A percentile compares a stretch with the other conserved stretches of the same genome.
Evolutionary conservation across 768 basidiomycete species (phyloP).

Genomic region (Kwoniella dendrophila): DNA sequence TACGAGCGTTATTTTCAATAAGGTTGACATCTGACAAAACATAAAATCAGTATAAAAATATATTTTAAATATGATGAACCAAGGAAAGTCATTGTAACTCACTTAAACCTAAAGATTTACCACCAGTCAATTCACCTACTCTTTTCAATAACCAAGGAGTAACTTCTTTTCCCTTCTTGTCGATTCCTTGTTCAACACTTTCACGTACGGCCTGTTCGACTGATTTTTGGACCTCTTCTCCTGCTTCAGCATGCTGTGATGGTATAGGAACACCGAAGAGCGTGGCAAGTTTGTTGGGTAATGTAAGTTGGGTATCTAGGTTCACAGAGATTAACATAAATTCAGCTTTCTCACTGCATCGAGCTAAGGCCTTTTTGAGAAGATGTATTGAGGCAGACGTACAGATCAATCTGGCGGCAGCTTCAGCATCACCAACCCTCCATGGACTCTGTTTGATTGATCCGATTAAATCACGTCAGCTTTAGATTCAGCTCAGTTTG

Average conservation of each 20-base stretch:
- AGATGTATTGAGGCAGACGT: neutral
- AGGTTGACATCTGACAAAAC: constrained; percentile 72
- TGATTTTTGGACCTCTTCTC: constrained; percentile 69
- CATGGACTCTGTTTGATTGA: constrained; percentile 70
- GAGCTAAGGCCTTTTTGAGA: neutral
- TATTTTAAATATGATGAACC: neutral
- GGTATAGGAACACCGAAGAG: constrained; percentile 91
- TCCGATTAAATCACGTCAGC: neutral
- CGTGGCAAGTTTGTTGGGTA: constrained; percentile 74
- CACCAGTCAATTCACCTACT: constrained; percentile 76
- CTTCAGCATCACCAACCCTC: constrained; percentile 65
- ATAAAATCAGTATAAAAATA: neutral
- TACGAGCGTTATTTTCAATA: constrained; percentile 80
- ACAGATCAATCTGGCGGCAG: constrained; percentile 67
- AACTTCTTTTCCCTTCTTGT: constrained; percentile 78
- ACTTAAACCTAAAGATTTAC: constrained; percentile 74
- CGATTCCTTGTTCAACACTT: constrained; percentile 77
- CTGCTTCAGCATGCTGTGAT: constrained; percentile 68
- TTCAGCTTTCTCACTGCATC: too few relatives aligned
- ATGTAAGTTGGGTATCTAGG: constrained; percentile 68
- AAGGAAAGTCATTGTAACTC: constrained; percentile 47
- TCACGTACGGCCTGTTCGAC: constrained; percentile 84
- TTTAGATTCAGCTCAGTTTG: neutral
- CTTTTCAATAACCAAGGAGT: constrained; percentile 92
- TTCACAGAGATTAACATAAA: neutral